phyloP scores from a whole-genome alignment of 441 rosid species.

The Erodium moschatum region DNA sequence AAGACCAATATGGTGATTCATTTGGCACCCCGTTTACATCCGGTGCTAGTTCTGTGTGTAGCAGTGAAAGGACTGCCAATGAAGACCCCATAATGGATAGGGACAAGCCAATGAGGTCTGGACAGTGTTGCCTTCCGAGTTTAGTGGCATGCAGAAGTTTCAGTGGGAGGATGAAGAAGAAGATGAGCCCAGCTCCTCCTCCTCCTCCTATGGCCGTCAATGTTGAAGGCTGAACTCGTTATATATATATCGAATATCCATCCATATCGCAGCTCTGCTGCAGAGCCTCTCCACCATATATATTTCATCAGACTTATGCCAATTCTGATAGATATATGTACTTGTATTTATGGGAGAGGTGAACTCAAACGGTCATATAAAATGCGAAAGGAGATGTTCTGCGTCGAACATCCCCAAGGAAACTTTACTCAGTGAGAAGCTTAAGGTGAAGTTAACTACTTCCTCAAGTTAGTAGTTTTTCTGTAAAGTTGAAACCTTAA shows the following conservation, averaged over 20 bases:
- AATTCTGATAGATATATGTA: constrained; percentile 4
- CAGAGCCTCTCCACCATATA: constrained; percentile 1
- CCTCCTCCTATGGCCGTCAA: constrained; percentile 26
- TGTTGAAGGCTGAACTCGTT: constrained; percentile 24
- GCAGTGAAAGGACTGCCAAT: constrained; percentile 38
- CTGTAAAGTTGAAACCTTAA: not conserved
- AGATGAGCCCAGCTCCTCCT: constrained; percentile 30
- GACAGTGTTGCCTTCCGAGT: constrained; percentile 57
- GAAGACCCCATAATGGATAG: constrained; percentile 30
- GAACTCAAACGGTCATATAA: not conserved
- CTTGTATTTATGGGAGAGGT: constrained; percentile 9
- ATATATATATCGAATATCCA: constrained; percentile 6
- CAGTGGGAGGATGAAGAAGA: constrained; percentile 49
- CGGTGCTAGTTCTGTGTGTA: constrained; percentile 38
- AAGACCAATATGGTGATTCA: constrained; percentile 20
- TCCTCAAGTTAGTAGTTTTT: not conserved
- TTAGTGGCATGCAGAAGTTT: constrained; percentile 47
- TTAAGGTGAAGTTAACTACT: not conserved
- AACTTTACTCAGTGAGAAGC: not conserved
- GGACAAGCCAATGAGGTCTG: constrained; percentile 38
- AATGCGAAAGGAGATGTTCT: not conserved
- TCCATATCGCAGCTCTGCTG: not conserved
- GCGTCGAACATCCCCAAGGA: not conserved
- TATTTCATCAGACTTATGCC: not conserved
- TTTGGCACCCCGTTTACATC: constrained; percentile 25